A percentile compares a stretch with the other conserved stretches of the same genome.
Evolutionary conservation across 495 filamentous ascomycete species (phyloP).

Genomic region (Podospora conica): DNA sequence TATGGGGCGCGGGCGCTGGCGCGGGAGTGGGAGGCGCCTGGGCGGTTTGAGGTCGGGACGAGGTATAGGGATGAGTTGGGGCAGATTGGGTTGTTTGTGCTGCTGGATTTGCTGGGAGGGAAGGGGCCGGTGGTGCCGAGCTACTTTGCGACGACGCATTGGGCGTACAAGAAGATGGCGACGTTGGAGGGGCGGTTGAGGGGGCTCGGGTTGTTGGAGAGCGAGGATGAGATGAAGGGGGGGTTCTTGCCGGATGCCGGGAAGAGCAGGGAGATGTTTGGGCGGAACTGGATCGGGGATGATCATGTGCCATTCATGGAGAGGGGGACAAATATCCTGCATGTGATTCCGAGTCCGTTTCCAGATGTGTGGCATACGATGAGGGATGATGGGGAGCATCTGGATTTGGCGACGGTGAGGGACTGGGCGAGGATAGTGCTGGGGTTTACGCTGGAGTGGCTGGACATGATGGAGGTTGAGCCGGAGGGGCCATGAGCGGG

Average conservation of each 20-base stretch:
- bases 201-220: conserved; percentile 34
- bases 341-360: conserved; percentile 76
- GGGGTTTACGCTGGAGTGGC: conserved; percentile 80
- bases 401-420: conserved; percentile 69
- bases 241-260: conserved; percentile 45
- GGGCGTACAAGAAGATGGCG: conserved; percentile 75
- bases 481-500: conserved; percentile 1
- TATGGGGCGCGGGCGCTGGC: conserved; percentile 80
- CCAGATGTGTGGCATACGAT: conserved; percentile 76
- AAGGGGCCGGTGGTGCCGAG: conserved; percentile 61
- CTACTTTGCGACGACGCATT: conserved; percentile 80
- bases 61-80: conserved; percentile 63
- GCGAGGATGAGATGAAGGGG: conserved; percentile 13
- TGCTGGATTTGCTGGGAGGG: conserved; percentile 79
- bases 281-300: conserved; percentile 50
- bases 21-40: conserved; percentile 59
- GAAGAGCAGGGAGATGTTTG: conserved; percentile 47
- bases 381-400: conserved; percentile 73
- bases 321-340: conserved; percentile 72
- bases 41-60: conserved; percentile 60
- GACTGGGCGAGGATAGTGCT: conserved; percentile 79
- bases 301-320: conserved; percentile 83
- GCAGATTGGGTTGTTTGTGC: conserved; percentile 75
- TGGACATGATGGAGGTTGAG: conserved; percentile 47
- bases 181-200: conserved; percentile 63